Percentiles rank a stretch among this genome's conserved stretches.
phyloP scores from a whole-genome alignment of 306 rosid species.

The Albizia julibrissin region DNA sequence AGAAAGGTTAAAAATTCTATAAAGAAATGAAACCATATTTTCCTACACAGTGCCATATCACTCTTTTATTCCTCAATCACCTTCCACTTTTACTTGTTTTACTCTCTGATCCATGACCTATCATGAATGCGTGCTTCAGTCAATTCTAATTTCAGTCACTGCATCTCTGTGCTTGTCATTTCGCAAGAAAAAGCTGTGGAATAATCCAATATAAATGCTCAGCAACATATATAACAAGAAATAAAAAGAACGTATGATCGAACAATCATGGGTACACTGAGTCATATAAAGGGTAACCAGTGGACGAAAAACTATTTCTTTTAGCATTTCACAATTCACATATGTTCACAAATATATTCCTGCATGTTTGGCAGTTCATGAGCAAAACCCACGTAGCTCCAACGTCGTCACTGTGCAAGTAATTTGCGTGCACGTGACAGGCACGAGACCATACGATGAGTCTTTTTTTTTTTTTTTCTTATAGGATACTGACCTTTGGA shows the following conservation, averaged over 20 bases:
- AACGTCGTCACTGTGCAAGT: neutral
- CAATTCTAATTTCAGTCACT: slow-evolving; percentile 34
- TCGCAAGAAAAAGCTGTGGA: slow-evolving; percentile 40
- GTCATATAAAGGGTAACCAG: slow-evolving; percentile 24
- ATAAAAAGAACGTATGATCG: slow-evolving; percentile 37
- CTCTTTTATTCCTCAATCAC: slow-evolving; percentile 71
- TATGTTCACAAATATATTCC: slow-evolving; percentile 20
- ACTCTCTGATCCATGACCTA: slow-evolving; percentile 50
- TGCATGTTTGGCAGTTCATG: slow-evolving; percentile 6
- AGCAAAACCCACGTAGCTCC: neutral
- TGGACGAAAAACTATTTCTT: slow-evolving; percentile 17
- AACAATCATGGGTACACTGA: slow-evolving; percentile 46
- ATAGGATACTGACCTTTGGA: slow-evolving; percentile 1
- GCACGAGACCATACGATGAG: slow-evolving; percentile 9
- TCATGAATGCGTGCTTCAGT: slow-evolving; percentile 44
- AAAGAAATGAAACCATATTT: slow-evolving; percentile 48
- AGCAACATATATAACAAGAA: slow-evolving; percentile 24
- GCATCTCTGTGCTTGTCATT: slow-evolving; percentile 23
- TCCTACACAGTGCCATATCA: slow-evolving; percentile 58
- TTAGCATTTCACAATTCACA: neutral
- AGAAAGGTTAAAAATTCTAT: slow-evolving; percentile 28
- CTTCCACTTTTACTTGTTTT: slow-evolving; percentile 61
- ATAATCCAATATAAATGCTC: slow-evolving; percentile 26
- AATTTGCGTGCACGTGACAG: slow-evolving; percentile 28
- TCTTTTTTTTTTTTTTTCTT: neutral